These are phyloP conservation scores for Mortierella sp. DNA, from an alignment of 371 early-diverging fungal species.

Conservation along the genomic window DNA sequence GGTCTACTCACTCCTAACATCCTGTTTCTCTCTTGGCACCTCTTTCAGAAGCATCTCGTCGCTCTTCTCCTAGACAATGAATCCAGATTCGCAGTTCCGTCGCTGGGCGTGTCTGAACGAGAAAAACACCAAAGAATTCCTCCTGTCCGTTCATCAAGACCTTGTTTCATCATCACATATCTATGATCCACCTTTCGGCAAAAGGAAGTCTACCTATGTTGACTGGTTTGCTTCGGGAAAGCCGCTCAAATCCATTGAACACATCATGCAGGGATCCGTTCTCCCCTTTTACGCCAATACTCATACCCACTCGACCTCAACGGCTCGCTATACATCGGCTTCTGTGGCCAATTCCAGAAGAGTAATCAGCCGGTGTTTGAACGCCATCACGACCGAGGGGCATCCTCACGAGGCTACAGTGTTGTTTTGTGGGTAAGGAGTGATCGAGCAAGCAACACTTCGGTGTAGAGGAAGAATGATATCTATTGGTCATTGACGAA, in stretches of 20 bases:
- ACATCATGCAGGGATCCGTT: conserved; percentile 1
- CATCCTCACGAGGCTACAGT: not conserved
- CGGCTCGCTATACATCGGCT: conserved; percentile 2
- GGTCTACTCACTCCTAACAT: too few species aligned
- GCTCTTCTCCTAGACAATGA: not conserved
- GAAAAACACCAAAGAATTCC: conserved; percentile 2
- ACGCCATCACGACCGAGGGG: not conserved
- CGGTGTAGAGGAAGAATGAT: too few species aligned
- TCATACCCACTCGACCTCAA: conserved; percentile 7
- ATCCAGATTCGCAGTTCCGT: conserved; percentile 2
- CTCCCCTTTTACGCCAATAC: conserved; percentile 12
- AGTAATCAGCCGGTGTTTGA: not conserved
- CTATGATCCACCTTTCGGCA: conserved; percentile 8
- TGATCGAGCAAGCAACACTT: not conserved
- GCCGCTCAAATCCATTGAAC: conserved; percentile 4
- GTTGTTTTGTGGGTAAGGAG: conserved; percentile 2
- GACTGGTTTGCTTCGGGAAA: conserved; percentile 13
- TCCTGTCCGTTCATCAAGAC: conserved; percentile 6
- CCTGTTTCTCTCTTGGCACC: too few species aligned
- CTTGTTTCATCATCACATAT: not conserved
- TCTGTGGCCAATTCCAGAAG: conserved; percentile 2
- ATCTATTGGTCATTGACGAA: too few species aligned
- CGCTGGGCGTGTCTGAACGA: conserved; percentile 6
- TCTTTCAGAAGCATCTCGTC: not conserved
- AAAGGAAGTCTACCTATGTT: conserved; percentile 5